Percentiles rank a stretch among this genome's conserved stretches.
phyloP scores from a whole-genome alignment of 768 basidiomycete species.

The Collybiopsis confluens region DNA sequence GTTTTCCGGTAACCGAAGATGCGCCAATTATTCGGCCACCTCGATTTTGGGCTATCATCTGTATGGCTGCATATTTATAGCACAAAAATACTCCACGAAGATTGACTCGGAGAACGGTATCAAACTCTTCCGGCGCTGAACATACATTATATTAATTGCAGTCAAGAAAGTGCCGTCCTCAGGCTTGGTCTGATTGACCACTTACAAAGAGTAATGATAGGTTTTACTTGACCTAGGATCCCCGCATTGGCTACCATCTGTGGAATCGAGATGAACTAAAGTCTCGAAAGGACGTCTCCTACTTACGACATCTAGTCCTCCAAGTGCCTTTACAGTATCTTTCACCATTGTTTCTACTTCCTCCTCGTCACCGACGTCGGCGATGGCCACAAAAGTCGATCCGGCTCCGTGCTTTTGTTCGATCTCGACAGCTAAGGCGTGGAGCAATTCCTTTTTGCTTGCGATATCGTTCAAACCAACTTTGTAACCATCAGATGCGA shows the following conservation, averaged over 20 bases:
- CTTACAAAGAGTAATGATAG: background rate
- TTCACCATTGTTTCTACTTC: conserved; percentile 29
- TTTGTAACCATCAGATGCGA: conserved; percentile 34
- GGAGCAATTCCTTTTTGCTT: background rate
- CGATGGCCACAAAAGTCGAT: conserved; percentile 7
- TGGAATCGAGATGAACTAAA: background rate
- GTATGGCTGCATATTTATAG: conserved; percentile 26
- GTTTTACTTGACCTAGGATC: background rate
- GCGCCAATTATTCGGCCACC: conserved; percentile 32
- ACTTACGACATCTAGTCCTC: conserved; percentile 32
- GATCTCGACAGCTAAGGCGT: background rate
- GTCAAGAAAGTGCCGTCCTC: too few species aligned
- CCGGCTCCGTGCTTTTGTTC: background rate
- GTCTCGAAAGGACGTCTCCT: background rate
- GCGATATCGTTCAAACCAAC: conserved; percentile 30
- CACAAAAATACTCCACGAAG: conserved; percentile 25
- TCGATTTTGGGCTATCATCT: conserved; percentile 31
- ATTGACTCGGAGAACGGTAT: conserved; percentile 22
- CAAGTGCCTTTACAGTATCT: conserved; percentile 17
- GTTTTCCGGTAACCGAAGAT: conserved; percentile 8
- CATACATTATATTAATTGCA: too few species aligned
- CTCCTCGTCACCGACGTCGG: conserved; percentile 26
- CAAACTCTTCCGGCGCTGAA: conserved; percentile 16
- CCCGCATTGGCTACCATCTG: conserved; percentile 23
- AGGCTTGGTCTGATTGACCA: too few species aligned